Evolutionary conservation across 75 land plant genomes (phyloP).

Genomic region (Ceratopteris richardii): DNA sequence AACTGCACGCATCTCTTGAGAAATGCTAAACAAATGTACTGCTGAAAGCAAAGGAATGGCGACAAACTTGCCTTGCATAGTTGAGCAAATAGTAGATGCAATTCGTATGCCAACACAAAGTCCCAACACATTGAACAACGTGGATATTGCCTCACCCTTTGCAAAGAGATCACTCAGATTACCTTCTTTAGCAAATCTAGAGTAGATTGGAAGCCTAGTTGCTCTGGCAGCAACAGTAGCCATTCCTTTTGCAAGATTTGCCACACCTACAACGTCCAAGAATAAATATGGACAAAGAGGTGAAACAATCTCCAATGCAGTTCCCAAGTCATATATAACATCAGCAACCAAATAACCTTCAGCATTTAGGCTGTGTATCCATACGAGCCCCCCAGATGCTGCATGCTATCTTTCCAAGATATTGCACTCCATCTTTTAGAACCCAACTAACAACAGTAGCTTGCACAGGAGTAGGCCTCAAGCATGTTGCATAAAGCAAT

Average conservation of each 20-base stretch:
- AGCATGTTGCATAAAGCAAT: constrained; percentile 93
- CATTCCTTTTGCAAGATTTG: constrained; percentile 99
- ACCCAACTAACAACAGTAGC: constrained; percentile 98
- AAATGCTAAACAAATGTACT: constrained; percentile 76
- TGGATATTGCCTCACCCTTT: constrained; percentile 99
- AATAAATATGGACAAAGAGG: constrained; percentile 93
- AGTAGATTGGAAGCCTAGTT: constrained; percentile 92
- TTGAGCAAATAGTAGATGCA: constrained; percentile 78
- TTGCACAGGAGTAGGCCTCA: constrained; percentile 95
- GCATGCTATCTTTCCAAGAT: constrained; percentile 85
- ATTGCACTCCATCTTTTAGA: constrained; percentile 97
- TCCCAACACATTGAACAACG: constrained; percentile 87
- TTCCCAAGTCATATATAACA: constrained; percentile 85
- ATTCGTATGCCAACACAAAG: constrained; percentile 83
- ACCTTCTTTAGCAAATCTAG: constrained; percentile 96
- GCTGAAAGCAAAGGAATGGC: constrained; percentile 70
- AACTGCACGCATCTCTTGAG: constrained; percentile 86
- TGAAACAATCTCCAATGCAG: constrained; percentile 89
- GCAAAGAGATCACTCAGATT: constrained; percentile 98
- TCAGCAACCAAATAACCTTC: constrained; percentile 98
- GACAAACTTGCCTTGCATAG: constrained; percentile 90
- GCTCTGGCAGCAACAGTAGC: constrained; percentile 99
- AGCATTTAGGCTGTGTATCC: constrained; percentile 97
- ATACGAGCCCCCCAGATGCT: constrained; percentile 94
- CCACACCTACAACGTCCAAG: constrained; percentile 89